Evolutionary conservation across 768 basidiomycete genomes (phyloP).

Genomic region (Tephrocybe sp.): DNA sequence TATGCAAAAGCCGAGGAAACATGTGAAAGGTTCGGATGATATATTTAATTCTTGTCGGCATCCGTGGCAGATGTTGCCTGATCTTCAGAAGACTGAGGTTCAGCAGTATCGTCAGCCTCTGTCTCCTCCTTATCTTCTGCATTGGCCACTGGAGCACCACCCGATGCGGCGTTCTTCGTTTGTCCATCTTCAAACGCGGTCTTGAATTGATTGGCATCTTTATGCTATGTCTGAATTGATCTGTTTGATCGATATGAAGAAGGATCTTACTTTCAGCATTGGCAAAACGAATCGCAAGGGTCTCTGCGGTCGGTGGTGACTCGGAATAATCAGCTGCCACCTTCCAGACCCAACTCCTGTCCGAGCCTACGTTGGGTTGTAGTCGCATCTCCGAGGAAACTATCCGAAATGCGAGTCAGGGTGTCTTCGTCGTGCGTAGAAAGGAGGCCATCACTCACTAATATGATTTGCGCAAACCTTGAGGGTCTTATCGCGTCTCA

Average conservation of each 20-base stretch:
- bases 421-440: not conserved
- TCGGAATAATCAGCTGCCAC: conserved; percentile 95
- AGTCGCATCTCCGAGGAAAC: conserved; percentile 90
- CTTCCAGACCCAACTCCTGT: conserved; percentile 99
- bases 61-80: conserved; percentile 24
- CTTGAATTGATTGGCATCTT: conserved; percentile 90
- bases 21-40: conserved; percentile 1
- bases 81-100: conserved; percentile 27
- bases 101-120: conserved; percentile 14
- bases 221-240: conserved; percentile 3
- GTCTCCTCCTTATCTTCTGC: conserved; percentile 16
- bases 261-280: conserved; percentile 84
- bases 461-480: conserved; percentile 99
- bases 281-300: conserved; percentile 96
- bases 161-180: conserved; percentile 57
- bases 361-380: conserved; percentile 97
- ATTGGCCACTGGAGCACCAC: conserved; percentile 24
- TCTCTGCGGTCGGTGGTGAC: conserved; percentile 86
- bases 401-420: conserved; percentile 28
- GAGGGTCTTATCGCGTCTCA: conserved; percentile 99
- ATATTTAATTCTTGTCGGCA: conserved; percentile 23
- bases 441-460: conserved; percentile 47
- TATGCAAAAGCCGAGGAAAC: conserved; percentile 11
- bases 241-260: not conserved
- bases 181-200: conserved; percentile 84